Percentiles rank a stretch among this genome's conserved stretches.
Evolutionary conservation across 176 grass and related monocot species (phyloP).

Genomic region (Alopecurus myosuroides): DNA sequence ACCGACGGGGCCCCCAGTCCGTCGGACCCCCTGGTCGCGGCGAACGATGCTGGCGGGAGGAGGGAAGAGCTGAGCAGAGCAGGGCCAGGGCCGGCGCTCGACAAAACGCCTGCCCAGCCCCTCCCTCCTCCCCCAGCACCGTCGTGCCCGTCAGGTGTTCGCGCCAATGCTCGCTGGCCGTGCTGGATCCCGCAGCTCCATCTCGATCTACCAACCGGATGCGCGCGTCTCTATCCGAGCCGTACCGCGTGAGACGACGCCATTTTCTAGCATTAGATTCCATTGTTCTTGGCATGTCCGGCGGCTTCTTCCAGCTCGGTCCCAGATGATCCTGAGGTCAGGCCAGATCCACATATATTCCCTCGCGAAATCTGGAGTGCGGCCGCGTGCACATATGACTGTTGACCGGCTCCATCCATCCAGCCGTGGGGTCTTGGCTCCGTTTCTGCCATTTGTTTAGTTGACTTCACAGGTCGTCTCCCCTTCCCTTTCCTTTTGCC

Average conservation of each 20-base stretch:
- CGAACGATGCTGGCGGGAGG: neutral
- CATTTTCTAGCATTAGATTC: neutral
- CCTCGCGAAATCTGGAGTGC: neutral
- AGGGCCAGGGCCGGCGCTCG: neutral
- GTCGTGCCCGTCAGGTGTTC: neutral
- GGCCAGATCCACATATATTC: neutral
- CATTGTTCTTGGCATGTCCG: neutral
- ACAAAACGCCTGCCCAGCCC: neutral
- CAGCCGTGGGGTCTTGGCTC: neutral
- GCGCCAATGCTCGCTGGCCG: neutral
- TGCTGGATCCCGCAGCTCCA: neutral
- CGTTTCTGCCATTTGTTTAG: neutral
- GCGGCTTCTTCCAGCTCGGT: neutral
- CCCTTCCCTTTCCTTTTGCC: no score
- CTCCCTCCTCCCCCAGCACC: neutral
- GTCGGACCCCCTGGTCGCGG: neutral
- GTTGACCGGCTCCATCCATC: neutral
- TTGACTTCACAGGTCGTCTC: neutral
- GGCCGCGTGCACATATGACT: no score
- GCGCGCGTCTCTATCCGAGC: neutral
- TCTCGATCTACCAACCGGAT: neutral
- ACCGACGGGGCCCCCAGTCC: no score
- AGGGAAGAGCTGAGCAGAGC: neutral
- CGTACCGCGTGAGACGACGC: neutral
- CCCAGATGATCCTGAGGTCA: neutral